Conservation (phyloP, 345 rosid species). For the Leavenworthia alabamica region DNA sequence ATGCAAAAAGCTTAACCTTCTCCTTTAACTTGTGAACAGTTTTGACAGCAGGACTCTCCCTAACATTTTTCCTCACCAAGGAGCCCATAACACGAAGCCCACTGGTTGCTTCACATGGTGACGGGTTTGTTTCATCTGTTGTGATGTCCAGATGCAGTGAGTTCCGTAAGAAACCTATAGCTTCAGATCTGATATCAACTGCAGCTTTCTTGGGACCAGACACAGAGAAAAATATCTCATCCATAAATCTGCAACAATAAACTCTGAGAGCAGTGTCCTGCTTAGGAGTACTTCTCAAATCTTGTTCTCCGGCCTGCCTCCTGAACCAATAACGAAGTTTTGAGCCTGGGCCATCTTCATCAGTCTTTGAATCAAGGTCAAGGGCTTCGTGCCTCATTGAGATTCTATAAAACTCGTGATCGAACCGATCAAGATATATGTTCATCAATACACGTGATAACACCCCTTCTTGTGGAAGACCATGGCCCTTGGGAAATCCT, state of each 20-base stretch:
- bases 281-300: slow-evolving; percentile 7
- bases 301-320: slow-evolving; percentile 61
- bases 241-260: slow-evolving; percentile 73
- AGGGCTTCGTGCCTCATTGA: slow-evolving; percentile 82
- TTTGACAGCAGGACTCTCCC: slow-evolving; percentile 55
- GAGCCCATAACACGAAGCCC: slow-evolving; percentile 65
- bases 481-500: slow-evolving; percentile 85
- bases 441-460: slow-evolving; percentile 72
- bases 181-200: slow-evolving; percentile 44
- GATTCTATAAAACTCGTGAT: slow-evolving; percentile 61
- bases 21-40: slow-evolving; percentile 87
- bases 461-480: slow-evolving; percentile 94
- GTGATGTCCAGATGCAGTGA: slow-evolving; percentile 48
- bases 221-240: slow-evolving; percentile 70
- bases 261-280: slow-evolving; percentile 39
- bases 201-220: slow-evolving; percentile 64
- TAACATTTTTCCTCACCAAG: slow-evolving; percentile 48
- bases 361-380: slow-evolving; percentile 23
- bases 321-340: slow-evolving; percentile 75
- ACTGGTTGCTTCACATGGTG: slow-evolving; percentile 41
- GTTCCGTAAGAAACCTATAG: slow-evolving; percentile 42
- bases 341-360: slow-evolving; percentile 37
- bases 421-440: slow-evolving; percentile 69
- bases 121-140: slow-evolving; percentile 35
- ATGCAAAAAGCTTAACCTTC: slow-evolving; percentile 57